Base-by-base conservation (phyloP, 2,329 filamentous ascomycete genomes). In the Fusarium veterinarium region DNA sequence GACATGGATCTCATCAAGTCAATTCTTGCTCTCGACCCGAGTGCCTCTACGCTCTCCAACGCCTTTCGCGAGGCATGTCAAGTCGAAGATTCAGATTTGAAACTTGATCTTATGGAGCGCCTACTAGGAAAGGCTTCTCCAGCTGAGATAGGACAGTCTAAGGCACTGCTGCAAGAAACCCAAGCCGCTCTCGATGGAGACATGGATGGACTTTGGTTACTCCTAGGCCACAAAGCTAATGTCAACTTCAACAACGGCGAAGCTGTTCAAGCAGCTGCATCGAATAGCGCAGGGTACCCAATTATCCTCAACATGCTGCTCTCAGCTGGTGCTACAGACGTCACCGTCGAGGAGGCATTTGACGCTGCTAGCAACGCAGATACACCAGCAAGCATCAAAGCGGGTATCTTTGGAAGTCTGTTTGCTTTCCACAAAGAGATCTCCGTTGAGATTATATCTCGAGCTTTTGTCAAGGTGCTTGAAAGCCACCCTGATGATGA, bases 111-210 rank as follows among this genome's bases (percentile, higher is more conserved):
- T 10, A 46, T 65, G 52, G 23, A 25, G 20, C 31, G 30, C 0
- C 48, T 70, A 0, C 25, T 70, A 1, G 20, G 44, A 1, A 51
- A 42, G 9, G 44, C 55, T 8, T 28, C 31, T 14, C 33, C 60
- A 8, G 48, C 38, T 1, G 60, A 69, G 25, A 69, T 70, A 8
- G 67, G 67, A 5, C 67, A 70, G 20, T 70, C 67, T 1, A 33
- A 25, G 3, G 42, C 44, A 23, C 60, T 70, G 12, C 7, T 64
- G 3, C 23, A 30, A 30, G 65, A 69, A 25, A 65, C 60, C 1
- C n/a, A 60, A 28, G 13, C 13, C 1, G 65, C 67, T 4, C 23
- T 70, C 8, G 19, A 41, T 0, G 67, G 67, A 7, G 23, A 51
- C 8, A 28, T 56, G n/a, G 25, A 25, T 12, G 60, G 65, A 3